These are phyloP conservation scores for Zychaea mexicana DNA, from an alignment of 371 early-diverging fungal genomes.

Conservation along the genomic window DNA sequence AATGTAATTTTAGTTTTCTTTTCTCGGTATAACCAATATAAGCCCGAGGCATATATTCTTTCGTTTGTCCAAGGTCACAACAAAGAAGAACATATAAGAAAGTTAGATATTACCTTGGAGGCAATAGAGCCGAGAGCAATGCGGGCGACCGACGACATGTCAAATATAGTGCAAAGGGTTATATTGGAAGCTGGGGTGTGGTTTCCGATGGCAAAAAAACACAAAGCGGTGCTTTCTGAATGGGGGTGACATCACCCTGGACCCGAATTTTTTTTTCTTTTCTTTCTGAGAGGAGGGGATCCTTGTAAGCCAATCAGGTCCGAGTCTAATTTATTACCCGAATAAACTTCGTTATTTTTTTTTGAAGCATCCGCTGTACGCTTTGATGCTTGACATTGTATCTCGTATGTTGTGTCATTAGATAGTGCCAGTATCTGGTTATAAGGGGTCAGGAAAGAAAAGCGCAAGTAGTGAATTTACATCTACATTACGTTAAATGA, in stretches of 20 bases:
- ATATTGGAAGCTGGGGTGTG: not conserved
- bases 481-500: too few species aligned
- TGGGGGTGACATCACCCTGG: not conserved
- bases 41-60: not conserved
- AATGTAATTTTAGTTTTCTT: too few species aligned
- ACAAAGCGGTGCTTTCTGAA: not conserved
- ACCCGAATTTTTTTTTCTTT: not conserved
- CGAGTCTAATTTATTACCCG: not conserved
- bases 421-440: too few species aligned
- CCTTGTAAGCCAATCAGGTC: not conserved
- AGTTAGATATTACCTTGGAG: conserved; percentile 35
- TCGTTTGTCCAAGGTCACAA: not conserved
- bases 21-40: too few species aligned
- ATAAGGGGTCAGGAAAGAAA: too few species aligned
- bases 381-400: too few species aligned
- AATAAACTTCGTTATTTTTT: too few species aligned
- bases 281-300: too few species aligned
- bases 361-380: too few species aligned
- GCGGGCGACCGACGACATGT: conserved; percentile 42
- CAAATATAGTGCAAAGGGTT: conserved; percentile 7
- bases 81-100: not conserved
- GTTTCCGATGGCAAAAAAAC: not conserved
- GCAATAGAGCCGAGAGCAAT: conserved; percentile 48
- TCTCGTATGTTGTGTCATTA: too few species aligned
- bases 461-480: too few species aligned